Evolutionary conservation across 1,284 basidiomycete species (phyloP).

Genomic region (Fomitopsis pinicola): DNA sequence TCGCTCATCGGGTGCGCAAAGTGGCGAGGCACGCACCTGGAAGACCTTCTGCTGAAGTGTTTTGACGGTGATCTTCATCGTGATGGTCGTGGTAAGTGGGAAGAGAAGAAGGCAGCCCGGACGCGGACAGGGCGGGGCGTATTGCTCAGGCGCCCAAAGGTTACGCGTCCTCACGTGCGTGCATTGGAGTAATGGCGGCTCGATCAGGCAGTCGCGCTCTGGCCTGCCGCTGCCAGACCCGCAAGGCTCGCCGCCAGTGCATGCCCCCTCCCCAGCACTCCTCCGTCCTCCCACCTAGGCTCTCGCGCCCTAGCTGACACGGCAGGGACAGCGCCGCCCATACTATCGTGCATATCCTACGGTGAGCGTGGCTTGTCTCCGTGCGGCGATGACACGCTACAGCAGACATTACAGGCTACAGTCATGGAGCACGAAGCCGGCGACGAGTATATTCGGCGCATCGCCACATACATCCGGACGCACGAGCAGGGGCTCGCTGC

Average conservation of each 20-base stretch:
- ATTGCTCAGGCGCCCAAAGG: slow-evolving; percentile 7
- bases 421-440: slow-evolving; percentile 62
- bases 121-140: slow-evolving; percentile 8
- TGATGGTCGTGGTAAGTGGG: slow-evolving; percentile 24
- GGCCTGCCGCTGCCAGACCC: not conserved
- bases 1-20: not conserved
- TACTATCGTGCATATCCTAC: not conserved
- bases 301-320: not conserved
- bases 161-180: slow-evolving; percentile 9
- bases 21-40: slow-evolving; percentile 38
- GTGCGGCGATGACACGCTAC: slow-evolving; percentile 3
- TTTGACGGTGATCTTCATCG: slow-evolving; percentile 92
- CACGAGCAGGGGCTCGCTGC: slow-evolving; percentile 72
- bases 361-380: not conserved
- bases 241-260: not conserved
- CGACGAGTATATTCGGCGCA: slow-evolving; percentile 68
- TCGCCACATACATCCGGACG: slow-evolving; percentile 62
- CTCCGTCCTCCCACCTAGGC: not conserved
- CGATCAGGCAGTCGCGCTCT: not conserved
- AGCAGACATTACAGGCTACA: slow-evolving; percentile 2
- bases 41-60: slow-evolving; percentile 90
- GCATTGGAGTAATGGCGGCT: not conserved
- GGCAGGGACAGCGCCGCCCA: not conserved
- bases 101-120: slow-evolving; percentile 1
- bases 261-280: not conserved